phyloP scores from a whole-genome alignment of 1,139 yeast species.

The Geotrichum histeridarum region DNA sequence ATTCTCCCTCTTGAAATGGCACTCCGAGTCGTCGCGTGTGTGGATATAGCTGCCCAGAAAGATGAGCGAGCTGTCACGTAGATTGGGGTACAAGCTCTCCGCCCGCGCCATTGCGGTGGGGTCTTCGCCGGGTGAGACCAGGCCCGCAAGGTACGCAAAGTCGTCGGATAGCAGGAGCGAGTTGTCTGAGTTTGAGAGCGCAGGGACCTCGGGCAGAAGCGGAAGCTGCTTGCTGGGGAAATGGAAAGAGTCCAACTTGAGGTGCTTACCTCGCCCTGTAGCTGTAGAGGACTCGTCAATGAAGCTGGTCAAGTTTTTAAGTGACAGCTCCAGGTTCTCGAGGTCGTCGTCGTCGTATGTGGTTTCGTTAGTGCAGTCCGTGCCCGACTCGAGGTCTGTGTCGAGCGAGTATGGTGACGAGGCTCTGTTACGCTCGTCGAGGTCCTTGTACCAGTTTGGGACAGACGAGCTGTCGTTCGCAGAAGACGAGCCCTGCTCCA shows the following conservation, averaged over 20 bases:
- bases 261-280: no score
- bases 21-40: not conserved
- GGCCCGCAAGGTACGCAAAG: constrained; percentile 15
- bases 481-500: not conserved
- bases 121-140: constrained; percentile 1
- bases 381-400: constrained; percentile 8
- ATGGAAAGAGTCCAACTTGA: not conserved
- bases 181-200: not conserved
- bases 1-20: not conserved
- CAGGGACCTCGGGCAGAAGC: not conserved
- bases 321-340: constrained; percentile 5
- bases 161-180: constrained; percentile 13
- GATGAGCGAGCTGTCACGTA: constrained; percentile 14
- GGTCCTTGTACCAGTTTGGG: constrained; percentile 10
- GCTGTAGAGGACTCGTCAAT: not conserved
- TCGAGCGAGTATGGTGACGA: constrained; percentile 12
- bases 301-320: constrained; percentile 2
- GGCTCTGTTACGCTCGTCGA: constrained; percentile 2
- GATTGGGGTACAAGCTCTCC: constrained; percentile 5
- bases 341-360: constrained; percentile 15
- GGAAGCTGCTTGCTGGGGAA: not conserved
- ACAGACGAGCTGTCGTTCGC: constrained; percentile 8
- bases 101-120: not conserved
- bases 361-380: constrained; percentile 14
- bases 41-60: constrained; percentile 10